Evolutionary conservation across 139 green algal species (phyloP), one percentile per base, ranked within the genome.

Genomic region (Penium margaritaceum): DNA sequence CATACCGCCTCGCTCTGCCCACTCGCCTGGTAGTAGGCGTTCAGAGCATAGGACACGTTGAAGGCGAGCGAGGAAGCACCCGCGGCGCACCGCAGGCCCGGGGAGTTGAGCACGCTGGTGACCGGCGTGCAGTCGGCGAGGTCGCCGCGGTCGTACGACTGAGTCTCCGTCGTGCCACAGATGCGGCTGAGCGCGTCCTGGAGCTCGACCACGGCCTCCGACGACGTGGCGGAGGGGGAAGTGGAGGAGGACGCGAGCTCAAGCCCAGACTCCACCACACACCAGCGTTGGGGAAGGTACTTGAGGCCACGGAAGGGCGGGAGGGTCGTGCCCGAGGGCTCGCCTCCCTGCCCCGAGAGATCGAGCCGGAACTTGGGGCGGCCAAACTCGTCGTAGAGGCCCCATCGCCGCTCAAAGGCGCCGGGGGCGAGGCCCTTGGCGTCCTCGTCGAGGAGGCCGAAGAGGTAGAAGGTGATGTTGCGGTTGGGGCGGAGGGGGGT

Each of bases 371-470:
- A 74, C 47, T 74, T 74, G 38, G 43, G 21, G 4, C 41, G 33
- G 12, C 66, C 66, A 41, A 44, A 34, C 30, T 67, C 57, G 21
- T 70, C 32, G 29, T 55, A 76, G 5, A 76, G 15, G 35, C 68
- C 68, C 68, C 68, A 76, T 12, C 68, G 53, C 27, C 47, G 68
- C 68, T 76, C 68, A 19, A 76, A 76, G 5, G 47, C 7, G 6
- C 68, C 68, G 0, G 68, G 27, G 24, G 37, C 37, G 14, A 41
- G 47, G 37, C 29, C n/a, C 57, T 76, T 76, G 30, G 47, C 51
- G 32, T 76, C 53, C 57, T 76, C 53, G 51, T 76, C 68, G 37
- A 76, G 32, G 37, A 76, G 47, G 37, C n/a, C 36, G 36, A 76
- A 76, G 37, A 76, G 5, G 53, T 76, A 76, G 37, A 32, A 34